Evolutionary conservation across 1,284 basidiomycete species (phyloP), one percentile per base, ranked within the genome.

Genomic region (Trichosporon sp.): DNA sequence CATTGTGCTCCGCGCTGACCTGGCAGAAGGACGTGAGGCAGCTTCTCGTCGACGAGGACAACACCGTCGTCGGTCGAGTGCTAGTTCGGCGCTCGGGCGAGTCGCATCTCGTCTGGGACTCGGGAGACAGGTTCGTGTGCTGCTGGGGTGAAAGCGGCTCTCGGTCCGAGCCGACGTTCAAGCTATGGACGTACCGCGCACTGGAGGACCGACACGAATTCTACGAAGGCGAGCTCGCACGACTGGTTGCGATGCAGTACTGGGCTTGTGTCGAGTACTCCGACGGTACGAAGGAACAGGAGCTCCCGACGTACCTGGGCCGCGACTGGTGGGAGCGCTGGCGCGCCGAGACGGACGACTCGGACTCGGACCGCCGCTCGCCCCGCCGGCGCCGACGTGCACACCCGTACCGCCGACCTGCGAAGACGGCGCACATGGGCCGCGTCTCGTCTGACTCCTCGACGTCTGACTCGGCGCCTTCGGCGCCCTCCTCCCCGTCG

Each of bases 271-370:
- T 31, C 29, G 56, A 60, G 56, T 60, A 60, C 56, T 31, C 56
- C 3, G 56, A 32, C 8, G 56, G 56, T 29, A 31, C 27, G 27
- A 60, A 60, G 18, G 18, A 31, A 6, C 27, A 18, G 6, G 27
- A 60, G 56, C 56, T 60, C 15, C 56, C 56, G 18, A 31, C 27
- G 27, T 60, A 31, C 31, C 56, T 60, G 15, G 13, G 27, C 27
- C 56, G 27, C 27, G 56, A 60, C 21, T 60, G 56, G 56, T 60
- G 56, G 56, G 56, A 31, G 56, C 56, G 56, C 18, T 60, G 56
- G 56, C 56, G 56, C 5, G 56, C 27, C 27, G 27, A 25, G 47
- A 25, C 27, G 25, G 25, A 58, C 18, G 56, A 60, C 56, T 60
- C 56, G 56, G 56, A 60, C 56, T 60, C 56, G 27, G 56, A 60